Conservation (phyloP, 176 grass and related monocot species). For the Oryza officinalis region DNA sequence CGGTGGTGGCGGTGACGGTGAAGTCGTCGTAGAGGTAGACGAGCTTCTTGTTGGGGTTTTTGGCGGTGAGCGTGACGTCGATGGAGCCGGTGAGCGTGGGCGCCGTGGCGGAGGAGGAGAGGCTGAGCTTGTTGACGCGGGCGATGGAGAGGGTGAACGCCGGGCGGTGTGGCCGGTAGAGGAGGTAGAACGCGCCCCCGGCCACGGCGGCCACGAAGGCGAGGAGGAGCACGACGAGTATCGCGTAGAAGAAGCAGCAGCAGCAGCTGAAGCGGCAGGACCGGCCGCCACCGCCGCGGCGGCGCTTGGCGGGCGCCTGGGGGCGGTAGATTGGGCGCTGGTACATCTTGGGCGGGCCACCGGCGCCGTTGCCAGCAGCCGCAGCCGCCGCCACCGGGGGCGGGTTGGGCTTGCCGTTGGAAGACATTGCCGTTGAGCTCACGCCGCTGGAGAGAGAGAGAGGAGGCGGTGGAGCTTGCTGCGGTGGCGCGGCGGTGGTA, state of each 20-base stretch:
- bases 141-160: constrained; percentile 70
- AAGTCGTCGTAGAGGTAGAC: constrained; percentile 92
- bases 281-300: constrained; percentile 53
- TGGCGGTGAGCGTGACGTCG: constrained; percentile 69
- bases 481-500: not conserved
- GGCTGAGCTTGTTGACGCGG: constrained; percentile 60
- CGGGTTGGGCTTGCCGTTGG: constrained; percentile 71
- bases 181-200: constrained; percentile 77
- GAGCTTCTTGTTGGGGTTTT: constrained; percentile 94
- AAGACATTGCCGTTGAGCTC: constrained; percentile 45
- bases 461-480: not conserved
- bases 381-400: constrained; percentile 44
- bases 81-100: constrained; percentile 61
- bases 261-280: constrained; percentile 69
- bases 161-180: constrained; percentile 89
- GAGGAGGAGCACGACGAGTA: constrained; percentile 64
- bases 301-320: constrained; percentile 47
- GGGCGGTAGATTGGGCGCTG: constrained; percentile 84
- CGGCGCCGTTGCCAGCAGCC: not conserved
- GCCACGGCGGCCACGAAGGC: constrained; percentile 68
- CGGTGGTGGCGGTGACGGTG: constrained; percentile 57
- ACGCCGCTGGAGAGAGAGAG: not conserved
- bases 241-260: constrained; percentile 68
- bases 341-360: constrained; percentile 67
- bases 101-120: constrained; percentile 53